Evolutionary conservation across 2,329 filamentous ascomycete species (phyloP), one percentile per base, ranked within the genome.

Genomic region (Fusarium praegraminearum): DNA sequence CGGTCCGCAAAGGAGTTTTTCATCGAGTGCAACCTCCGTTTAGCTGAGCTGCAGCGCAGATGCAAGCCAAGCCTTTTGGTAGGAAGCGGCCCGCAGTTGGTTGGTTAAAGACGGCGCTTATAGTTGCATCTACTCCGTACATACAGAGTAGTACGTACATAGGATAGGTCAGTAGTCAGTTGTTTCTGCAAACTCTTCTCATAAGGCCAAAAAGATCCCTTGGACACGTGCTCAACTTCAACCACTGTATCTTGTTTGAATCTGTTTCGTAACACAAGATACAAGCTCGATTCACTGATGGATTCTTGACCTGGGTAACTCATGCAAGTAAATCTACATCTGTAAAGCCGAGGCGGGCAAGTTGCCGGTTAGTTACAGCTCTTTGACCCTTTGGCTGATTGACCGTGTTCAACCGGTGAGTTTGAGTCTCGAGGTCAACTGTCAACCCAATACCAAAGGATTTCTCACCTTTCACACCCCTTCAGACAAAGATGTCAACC

Each of bases 201-300:
- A 15, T 32, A 46, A 32, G 44, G 44, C 44, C 32, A 38, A 28
- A 28, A 43, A 53, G 52, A 46, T 52, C 33, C 40, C 58, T 49
- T 59, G 44, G 54, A 69, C 71, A 73, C 71, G 63, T 73, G 71
- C 67, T 57, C 46, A 72, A 68, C 65, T 62, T 65, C 61, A 50
- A 52, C 56, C 62, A 70, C 44, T 30, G 18, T 16, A 62, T 41
- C 47, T 52, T 55, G 26, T 56, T 56, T 51, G 41, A 57, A 63
- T 60, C n/a, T 44, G 30, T 41, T 12, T 36, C 7, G 33, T 36
- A 38, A 26, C 26, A 40, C 15, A n/a, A 38, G 26, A 53, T 18
- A 28, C 15, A 24, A 16, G 30, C 32, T 33, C 24, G 20, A 18
- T 18, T 22, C 20, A 20, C n/a, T 51, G 49, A 57, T n/a, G 44